Evolutionary conservation across 257 asterid genomes (phyloP), one percentile per base, ranked within the genome.

Genomic region (Fraxinus excelsior): DNA sequence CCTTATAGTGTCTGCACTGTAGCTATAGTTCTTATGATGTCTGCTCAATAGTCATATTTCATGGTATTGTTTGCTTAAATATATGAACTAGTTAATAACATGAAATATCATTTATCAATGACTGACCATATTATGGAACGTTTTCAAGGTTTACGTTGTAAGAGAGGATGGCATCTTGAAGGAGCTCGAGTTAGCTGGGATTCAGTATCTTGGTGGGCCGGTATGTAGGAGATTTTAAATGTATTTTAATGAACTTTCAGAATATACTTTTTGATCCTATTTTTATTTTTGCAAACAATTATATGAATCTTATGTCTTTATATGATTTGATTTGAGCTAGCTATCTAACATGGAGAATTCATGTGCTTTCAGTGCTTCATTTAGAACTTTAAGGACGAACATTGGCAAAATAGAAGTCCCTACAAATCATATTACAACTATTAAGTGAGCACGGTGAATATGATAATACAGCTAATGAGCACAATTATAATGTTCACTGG

Each of bases 131-230:
- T 29, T 79, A 13, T 60, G 74, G 73, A 38, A 75, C 72, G 44
- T 58, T 80, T 71, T 81, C 71, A 79, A 93, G 99, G 98, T 93
- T 68, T 96, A 96, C 76, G 97, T 96, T 69, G 87, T 96, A 75
- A 98, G 99, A 56, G 99, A 91, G 86, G 99, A 93, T 16, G 99
- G 99, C 70, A 96, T 96, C 85, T 81, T 86, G 77, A 93, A 90
- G 89, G 98, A 96, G 92, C 95, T 96, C 71, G 97, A 93, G 67
- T 84, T 90, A 78, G 99, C 97, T 3, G 97, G 97, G 38, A 76
- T 89, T 87, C 94, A 88, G 80, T 88, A 90, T 81, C 80, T 91
- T 83, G 99, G 99, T 69, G 99, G 99, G 60, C 98, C 97, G 77
- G 99, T 96, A 87, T 6, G 94, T 76, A 78, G 49, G 26, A 12